Evolutionary conservation across 179 eudicot genomes (phyloP).

Genomic region (Silene vulgaris): DNA sequence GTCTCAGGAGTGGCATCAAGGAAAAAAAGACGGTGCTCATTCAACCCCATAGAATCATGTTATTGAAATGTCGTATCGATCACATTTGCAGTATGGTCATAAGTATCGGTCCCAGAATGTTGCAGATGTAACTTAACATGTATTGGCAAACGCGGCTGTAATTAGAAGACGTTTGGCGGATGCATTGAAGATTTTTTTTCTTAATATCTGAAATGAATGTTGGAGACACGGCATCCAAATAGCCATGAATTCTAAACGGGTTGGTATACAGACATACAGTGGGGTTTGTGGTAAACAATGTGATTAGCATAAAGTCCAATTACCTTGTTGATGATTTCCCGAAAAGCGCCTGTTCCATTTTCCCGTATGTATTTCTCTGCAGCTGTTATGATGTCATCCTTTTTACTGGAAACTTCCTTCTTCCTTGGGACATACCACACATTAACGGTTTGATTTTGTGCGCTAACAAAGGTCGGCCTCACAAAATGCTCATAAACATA

Average conservation of each 20-base stretch:
- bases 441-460: slow-evolving; percentile 47
- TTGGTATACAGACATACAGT: too few species aligned
- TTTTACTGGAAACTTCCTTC: slow-evolving; percentile 51
- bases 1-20: not conserved
- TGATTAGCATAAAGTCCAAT: not conserved
- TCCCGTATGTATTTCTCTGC: slow-evolving; percentile 73
- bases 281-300: not conserved
- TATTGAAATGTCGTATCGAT: too few species aligned
- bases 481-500: slow-evolving; percentile 85
- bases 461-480: slow-evolving; percentile 64
- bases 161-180: too few species aligned
- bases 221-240: too few species aligned
- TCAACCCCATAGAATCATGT: not conserved
- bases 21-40: not conserved
- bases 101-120: too few species aligned
- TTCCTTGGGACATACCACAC: slow-evolving; percentile 66
- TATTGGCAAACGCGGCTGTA: too few species aligned
- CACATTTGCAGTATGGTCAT: too few species aligned
- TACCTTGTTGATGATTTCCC: slow-evolving; percentile 60
- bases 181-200: too few species aligned
- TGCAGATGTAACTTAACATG: too few species aligned
- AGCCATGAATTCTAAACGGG: too few species aligned
- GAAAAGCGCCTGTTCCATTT: slow-evolving; percentile 65
- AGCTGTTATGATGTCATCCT: slow-evolving; percentile 71
- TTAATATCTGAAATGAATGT: too few species aligned